These are phyloP conservation scores for Aureobasidium sp. DNA, from an alignment of 2,329 filamentous ascomycete genomes.

Conservation along the genomic window DNA sequence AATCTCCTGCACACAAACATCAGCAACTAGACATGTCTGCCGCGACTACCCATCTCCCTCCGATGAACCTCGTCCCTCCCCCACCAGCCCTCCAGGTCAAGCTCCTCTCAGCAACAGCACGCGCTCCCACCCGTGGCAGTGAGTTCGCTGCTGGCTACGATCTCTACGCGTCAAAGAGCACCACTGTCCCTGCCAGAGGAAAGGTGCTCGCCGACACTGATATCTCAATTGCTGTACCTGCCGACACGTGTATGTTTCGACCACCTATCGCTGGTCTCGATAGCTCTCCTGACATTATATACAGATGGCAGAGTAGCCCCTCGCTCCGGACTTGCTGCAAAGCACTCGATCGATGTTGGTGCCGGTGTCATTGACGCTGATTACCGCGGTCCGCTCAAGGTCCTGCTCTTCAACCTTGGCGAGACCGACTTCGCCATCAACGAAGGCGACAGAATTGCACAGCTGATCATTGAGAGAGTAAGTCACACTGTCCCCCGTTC, in stretches of 20 bases:
- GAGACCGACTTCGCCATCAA: conserved; percentile 74
- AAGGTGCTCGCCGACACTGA: conserved; percentile 86
- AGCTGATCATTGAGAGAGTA: conserved; percentile 81
- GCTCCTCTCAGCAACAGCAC: conserved; percentile 72
- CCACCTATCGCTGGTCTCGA: neutral
- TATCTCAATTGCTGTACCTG: conserved; percentile 81
- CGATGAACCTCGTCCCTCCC: conserved; percentile 28
- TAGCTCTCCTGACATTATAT: neutral
- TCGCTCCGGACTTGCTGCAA: conserved; percentile 80
- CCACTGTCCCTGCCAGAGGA: conserved; percentile 68
- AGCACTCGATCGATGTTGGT: conserved; percentile 93
- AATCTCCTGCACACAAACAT: conserved; percentile 17
- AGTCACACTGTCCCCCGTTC: conserved; percentile 16
- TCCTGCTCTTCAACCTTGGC: conserved; percentile 86
- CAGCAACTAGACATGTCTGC: conserved; percentile 13
- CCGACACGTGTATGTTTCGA: conserved; percentile 68
- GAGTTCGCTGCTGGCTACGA: conserved; percentile 91
- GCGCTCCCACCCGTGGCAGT: conserved; percentile 77
- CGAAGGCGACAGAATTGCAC: conserved; percentile 83
- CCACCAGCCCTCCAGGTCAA: conserved; percentile 70
- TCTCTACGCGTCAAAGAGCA: conserved; percentile 66
- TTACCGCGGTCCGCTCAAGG: conserved; percentile 88
- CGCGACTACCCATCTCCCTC: conserved; percentile 19
- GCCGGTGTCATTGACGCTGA: conserved; percentile 97
- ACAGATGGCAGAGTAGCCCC: conserved; percentile 82